These are phyloP conservation scores for Phoenix dactylifera DNA, from an alignment of 176 grass and related monocot species.

Conservation along the genomic window DNA sequence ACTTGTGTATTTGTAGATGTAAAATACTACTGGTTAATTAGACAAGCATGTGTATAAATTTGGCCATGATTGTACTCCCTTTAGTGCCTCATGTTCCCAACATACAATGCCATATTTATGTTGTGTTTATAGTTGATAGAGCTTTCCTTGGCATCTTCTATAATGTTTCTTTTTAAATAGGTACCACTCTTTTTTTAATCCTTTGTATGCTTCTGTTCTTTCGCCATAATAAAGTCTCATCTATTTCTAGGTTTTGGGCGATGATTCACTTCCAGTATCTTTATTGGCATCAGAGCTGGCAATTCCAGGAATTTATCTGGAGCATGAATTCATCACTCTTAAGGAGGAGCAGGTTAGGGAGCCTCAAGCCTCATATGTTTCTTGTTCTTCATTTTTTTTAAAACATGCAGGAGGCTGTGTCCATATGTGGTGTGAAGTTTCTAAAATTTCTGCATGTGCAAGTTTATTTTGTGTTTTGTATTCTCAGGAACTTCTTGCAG, in stretches of 20 bases:
- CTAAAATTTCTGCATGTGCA: neutral
- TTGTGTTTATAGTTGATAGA: too few species aligned
- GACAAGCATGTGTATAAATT: too few species aligned
- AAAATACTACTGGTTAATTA: too few species aligned
- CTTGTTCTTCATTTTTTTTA: neutral
- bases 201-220: constrained; percentile 2
- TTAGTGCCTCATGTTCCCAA: too few species aligned
- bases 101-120: too few species aligned
- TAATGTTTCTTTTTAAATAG: too few species aligned
- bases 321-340: constrained; percentile 56
- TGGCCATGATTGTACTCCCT: too few species aligned
- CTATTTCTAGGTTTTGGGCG: constrained; percentile 6
- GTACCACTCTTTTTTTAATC: too few species aligned
- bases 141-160: too few species aligned
- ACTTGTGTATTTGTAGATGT: too few species aligned
- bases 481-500: constrained; percentile 65
- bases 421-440: too few species aligned
- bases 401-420: neutral
- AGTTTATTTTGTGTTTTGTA: neutral
- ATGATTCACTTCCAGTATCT: constrained; percentile 32
- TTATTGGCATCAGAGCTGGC: constrained; percentile 39
- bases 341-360: constrained; percentile 59
- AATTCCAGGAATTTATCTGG: constrained; percentile 67
- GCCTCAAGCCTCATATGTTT: neutral
- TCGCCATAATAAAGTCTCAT: too few species aligned